Evolutionary conservation across 2,329 filamentous ascomycete genomes (phyloP).

Genomic region (Amphichorda felina): DNA sequence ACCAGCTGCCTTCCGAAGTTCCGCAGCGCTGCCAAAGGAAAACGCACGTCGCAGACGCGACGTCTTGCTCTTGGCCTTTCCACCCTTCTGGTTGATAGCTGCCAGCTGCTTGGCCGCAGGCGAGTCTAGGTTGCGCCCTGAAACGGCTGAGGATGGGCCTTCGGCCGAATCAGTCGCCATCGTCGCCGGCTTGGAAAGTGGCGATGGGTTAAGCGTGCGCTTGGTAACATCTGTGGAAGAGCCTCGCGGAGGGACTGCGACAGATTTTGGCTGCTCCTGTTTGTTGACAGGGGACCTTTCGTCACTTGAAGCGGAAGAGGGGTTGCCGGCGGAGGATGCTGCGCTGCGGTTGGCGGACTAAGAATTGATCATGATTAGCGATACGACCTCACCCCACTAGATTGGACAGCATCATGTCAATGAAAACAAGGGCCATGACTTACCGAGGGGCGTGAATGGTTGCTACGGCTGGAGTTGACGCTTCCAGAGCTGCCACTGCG

Average conservation of each 20-base stretch:
- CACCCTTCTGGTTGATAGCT: constrained; percentile 75
- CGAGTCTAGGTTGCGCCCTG: constrained; percentile 36
- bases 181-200: constrained; percentile 58
- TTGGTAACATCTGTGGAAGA: constrained; percentile 57
- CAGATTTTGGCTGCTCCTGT: constrained; percentile 40
- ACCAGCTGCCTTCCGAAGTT: constrained; percentile 65
- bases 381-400: constrained; percentile 20
- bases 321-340: constrained; percentile 38
- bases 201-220: constrained; percentile 55
- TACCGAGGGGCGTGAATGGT: constrained; percentile 52
- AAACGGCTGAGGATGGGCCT: constrained; percentile 24
- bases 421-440: constrained; percentile 24
- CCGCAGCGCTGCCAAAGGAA: constrained; percentile 91
- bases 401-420: constrained; percentile 28
- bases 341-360: constrained; percentile 50
- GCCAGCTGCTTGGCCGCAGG: constrained; percentile 75
- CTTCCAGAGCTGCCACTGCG: constrained; percentile 55
- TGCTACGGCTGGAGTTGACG: constrained; percentile 44
- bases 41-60: constrained; percentile 82
- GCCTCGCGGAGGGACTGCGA: constrained; percentile 48
- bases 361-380: constrained; percentile 34
- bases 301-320: constrained; percentile 35
- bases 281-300: constrained; percentile 26
- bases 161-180: constrained; percentile 43
- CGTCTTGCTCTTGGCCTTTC: constrained; percentile 70